These are phyloP conservation scores for Thielaviopsis ethacetica DNA, from an alignment of 2,329 filamentous ascomycete species.

Conservation along the genomic window DNA sequence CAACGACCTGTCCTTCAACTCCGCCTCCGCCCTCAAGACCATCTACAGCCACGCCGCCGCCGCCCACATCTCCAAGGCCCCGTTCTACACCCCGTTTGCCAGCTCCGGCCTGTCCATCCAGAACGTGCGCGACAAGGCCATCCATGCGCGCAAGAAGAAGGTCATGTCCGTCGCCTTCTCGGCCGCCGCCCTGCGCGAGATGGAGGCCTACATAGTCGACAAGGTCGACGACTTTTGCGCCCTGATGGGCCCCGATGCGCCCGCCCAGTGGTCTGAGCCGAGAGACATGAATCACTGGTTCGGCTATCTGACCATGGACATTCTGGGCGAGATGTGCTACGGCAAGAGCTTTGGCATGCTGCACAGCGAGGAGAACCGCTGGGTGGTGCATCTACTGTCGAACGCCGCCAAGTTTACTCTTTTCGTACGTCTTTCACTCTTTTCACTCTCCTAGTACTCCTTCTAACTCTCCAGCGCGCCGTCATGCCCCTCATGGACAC, in stretches of 20 bases:
- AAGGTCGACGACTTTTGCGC: constrained; percentile 53
- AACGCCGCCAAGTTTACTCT: constrained; percentile 52
- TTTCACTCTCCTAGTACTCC: neutral
- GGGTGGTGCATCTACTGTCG: constrained; percentile 50
- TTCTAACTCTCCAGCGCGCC: constrained; percentile 35
- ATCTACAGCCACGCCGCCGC: constrained; percentile 42
- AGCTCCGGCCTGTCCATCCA: constrained; percentile 58
- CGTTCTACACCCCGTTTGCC: constrained; percentile 59
- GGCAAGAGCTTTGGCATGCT: constrained; percentile 48
- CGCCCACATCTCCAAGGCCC: constrained; percentile 47
- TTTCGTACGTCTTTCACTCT: constrained; percentile 33
- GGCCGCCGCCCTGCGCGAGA: constrained; percentile 47
- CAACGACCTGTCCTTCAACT: constrained; percentile 64
- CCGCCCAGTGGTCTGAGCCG: constrained; percentile 36
- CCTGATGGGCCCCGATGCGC: constrained; percentile 32
- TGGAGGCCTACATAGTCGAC: constrained; percentile 49
- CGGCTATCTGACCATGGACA: constrained; percentile 46
- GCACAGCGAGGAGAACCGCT: constrained; percentile 40
- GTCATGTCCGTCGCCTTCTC: constrained; percentile 59
- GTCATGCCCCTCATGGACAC: constrained; percentile 54
- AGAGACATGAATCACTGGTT: constrained; percentile 49
- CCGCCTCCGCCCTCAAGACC: constrained; percentile 46
- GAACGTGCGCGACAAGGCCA: constrained; percentile 50
- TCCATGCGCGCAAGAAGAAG: constrained; percentile 54
- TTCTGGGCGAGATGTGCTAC: constrained; percentile 43